Evolutionary conservation across 148 eudicot genomes (phyloP).

Genomic region (Cornus suecica): DNA sequence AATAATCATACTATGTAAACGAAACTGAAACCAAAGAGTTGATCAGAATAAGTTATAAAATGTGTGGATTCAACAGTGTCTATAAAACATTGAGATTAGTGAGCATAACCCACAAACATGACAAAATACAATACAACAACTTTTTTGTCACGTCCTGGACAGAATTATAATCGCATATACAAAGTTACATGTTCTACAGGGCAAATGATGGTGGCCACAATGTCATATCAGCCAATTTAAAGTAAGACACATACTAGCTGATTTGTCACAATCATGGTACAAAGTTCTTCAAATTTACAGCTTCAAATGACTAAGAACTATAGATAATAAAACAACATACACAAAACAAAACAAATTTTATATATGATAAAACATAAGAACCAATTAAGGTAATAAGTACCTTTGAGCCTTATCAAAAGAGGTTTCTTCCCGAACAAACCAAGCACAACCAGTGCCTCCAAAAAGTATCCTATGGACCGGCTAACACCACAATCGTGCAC

Average conservation of each 20-base stretch:
- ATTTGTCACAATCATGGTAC: background rate
- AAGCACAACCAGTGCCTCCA: constrained; percentile 74
- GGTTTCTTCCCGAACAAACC: constrained; percentile 83
- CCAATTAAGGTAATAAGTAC: constrained; percentile 16
- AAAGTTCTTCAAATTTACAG: background rate
- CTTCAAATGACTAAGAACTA: background rate
- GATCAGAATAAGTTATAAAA: background rate
- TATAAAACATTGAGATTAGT: too few relatives aligned
- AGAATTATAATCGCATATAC: background rate
- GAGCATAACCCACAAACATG: background rate
- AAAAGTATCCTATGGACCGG: constrained; percentile 74
- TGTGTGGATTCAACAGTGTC: background rate
- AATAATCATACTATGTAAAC: too few relatives aligned
- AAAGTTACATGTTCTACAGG: background rate
- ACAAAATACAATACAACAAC: background rate
- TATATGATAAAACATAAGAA: background rate
- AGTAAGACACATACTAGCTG: background rate
- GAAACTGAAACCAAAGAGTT: background rate
- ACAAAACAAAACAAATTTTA: too few relatives aligned
- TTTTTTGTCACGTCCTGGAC: background rate
- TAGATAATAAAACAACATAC: too few relatives aligned
- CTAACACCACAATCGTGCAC: constrained; percentile 75
- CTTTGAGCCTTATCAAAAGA: constrained; percentile 74
- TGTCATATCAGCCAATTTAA: too few relatives aligned
- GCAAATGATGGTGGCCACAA: background rate